phyloP scores from a whole-genome alignment of 2,329 filamentous ascomycete species.

The Xylaria sp. region DNA sequence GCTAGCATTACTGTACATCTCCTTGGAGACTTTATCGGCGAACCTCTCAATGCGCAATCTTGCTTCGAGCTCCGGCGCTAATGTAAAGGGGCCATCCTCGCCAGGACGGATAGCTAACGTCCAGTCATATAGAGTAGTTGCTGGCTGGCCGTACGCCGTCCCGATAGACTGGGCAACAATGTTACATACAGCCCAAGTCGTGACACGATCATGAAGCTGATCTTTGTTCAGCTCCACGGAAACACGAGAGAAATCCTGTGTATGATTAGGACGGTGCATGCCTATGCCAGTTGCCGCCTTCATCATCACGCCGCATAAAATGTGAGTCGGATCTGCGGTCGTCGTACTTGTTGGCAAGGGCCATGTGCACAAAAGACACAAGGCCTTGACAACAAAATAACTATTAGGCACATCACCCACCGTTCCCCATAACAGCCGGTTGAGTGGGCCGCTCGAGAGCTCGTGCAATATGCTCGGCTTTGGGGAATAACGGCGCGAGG shows the following conservation, averaged over 20 bases:
- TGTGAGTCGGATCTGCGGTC: conserved; percentile 74
- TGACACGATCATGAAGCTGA: conserved; percentile 70
- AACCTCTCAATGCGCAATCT: conserved; percentile 68
- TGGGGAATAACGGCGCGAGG: conserved; percentile 62
- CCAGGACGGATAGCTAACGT: conserved; percentile 59
- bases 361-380: conserved; percentile 77
- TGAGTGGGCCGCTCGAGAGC: conserved; percentile 60
- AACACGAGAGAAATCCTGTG: conserved; percentile 75
- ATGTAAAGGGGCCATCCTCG: conserved; percentile 53
- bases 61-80: conserved; percentile 59
- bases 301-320: conserved; percentile 79
- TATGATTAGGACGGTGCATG: conserved; percentile 73
- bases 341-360: conserved; percentile 77
- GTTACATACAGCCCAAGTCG: conserved; percentile 81
- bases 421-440: conserved; percentile 69
- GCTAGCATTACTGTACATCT: conserved; percentile 72
- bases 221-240: conserved; percentile 71
- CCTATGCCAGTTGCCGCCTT: conserved; percentile 80
- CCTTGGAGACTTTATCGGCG: conserved; percentile 71
- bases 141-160: conserved; percentile 79
- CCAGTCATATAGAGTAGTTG: conserved; percentile 72
- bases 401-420: conserved; percentile 72
- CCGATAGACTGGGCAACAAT: conserved; percentile 76
- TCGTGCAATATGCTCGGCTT: conserved; percentile 61
- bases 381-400: conserved; percentile 74